These are phyloP conservation scores for Ophiosphaerella narmari DNA, from an alignment of 2,329 filamentous ascomycete species.

Conservation along the genomic window DNA sequence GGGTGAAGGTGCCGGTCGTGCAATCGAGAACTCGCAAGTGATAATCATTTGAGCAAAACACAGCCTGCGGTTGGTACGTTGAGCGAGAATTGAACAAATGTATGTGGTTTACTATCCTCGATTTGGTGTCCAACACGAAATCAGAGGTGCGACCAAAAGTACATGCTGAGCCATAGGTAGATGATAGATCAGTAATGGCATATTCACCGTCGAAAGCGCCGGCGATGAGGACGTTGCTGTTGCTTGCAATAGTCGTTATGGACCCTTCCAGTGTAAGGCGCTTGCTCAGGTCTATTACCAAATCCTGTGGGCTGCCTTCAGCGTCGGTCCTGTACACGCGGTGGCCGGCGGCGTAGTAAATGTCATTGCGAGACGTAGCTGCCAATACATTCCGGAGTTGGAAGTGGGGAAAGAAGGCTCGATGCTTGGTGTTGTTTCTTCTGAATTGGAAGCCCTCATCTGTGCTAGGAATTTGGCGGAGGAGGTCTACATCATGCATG, in stretches of 20 bases:
- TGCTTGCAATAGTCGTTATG: slow-evolving; percentile 59
- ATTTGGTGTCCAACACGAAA: slow-evolving; percentile 53
- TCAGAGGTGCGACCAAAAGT: slow-evolving; percentile 56
- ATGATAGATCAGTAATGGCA: slow-evolving; percentile 52
- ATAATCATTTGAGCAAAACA: slow-evolving; percentile 63
- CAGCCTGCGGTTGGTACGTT: slow-evolving; percentile 54
- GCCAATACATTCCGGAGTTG: slow-evolving; percentile 64
- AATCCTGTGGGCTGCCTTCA: slow-evolving; percentile 47
- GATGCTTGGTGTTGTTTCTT: slow-evolving; percentile 55
- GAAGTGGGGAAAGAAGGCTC: slow-evolving; percentile 60
- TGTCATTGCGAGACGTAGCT: slow-evolving; percentile 58
- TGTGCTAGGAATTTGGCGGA: slow-evolving; percentile 39
- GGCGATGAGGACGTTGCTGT: slow-evolving; percentile 56
- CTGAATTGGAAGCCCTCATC: slow-evolving; percentile 56
- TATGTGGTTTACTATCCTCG: slow-evolving; percentile 64
- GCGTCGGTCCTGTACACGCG: slow-evolving; percentile 57
- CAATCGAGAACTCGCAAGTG: slow-evolving; percentile 61
- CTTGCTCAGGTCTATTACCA: slow-evolving; percentile 56
- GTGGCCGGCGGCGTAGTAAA: slow-evolving; percentile 58
- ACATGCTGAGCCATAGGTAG: slow-evolving; percentile 38
- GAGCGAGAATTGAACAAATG: slow-evolving; percentile 57
- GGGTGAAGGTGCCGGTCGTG: slow-evolving; percentile 62
- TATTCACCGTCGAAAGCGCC: slow-evolving; percentile 65
- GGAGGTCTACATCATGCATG: not conserved
- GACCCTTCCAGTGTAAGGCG: slow-evolving; percentile 46